Evolutionary conservation across 495 filamentous ascomycete species (phyloP).

Genomic region (Pseudotulostoma volvatum): DNA sequence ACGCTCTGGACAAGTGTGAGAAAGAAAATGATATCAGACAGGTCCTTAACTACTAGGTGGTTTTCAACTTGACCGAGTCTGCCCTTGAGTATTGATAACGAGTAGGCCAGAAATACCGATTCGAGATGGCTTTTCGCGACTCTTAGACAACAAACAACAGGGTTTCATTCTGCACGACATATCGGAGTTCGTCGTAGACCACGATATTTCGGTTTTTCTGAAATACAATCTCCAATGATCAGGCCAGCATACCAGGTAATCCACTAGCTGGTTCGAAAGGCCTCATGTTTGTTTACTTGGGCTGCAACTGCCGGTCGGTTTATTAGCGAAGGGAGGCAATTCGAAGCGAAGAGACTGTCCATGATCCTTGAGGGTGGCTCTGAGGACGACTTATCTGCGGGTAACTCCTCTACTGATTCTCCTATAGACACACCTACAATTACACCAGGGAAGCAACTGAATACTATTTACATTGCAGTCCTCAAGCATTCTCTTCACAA

Average conservation of each 20-base stretch:
- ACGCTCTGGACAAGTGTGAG: no score
- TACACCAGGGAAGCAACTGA: not conserved
- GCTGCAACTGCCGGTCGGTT: slow-evolving; percentile 18
- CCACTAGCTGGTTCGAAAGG: slow-evolving; percentile 6
- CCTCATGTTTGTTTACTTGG: slow-evolving; percentile 2
- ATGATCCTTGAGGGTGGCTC: slow-evolving; percentile 8
- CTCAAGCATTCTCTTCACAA: not conserved
- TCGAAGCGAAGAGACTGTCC: slow-evolving; percentile 6
- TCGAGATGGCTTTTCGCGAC: slow-evolving; percentile 18
- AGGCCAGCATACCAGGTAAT: slow-evolving; percentile 21
- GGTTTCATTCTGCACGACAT: slow-evolving; percentile 15
- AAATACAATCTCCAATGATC: slow-evolving; percentile 10
- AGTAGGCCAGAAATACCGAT: slow-evolving; percentile 32
- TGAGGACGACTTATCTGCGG: no score
- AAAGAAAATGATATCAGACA: slow-evolving; percentile 20
- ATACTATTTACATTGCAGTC: not conserved
- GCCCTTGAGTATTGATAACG: slow-evolving; percentile 21
- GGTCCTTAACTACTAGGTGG: slow-evolving; percentile 20
- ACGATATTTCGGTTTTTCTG: slow-evolving; percentile 17
- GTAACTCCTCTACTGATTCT: no score
- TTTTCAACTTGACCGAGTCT: slow-evolving; percentile 13
- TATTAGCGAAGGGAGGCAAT: slow-evolving; percentile 5
- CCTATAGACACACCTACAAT: no score
- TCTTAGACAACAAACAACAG: slow-evolving; percentile 7
- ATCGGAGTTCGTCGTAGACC: slow-evolving; percentile 8